Base-by-base conservation (phyloP, 371 early-diverging fungal genomes). In the Mortierella sp. region DNA sequence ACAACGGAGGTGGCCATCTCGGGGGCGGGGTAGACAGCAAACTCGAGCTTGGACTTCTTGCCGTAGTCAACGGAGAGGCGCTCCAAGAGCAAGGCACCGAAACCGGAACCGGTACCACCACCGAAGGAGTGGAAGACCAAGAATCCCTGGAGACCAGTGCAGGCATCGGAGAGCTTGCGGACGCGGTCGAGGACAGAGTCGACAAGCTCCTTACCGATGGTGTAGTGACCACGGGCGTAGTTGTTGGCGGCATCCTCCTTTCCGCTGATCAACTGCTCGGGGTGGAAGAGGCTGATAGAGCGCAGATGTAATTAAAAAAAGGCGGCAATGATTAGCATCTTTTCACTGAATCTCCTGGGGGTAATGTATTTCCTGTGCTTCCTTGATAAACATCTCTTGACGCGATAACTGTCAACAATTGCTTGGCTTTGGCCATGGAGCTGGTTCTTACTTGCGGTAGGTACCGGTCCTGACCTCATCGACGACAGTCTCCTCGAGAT, bases 231-330 rank as follows among this genome's bases (percentile, higher is more conserved):
- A 94, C 99, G 96, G 72, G 99, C 99, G 89, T 99, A 99, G 96
- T 99, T 99, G 95, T 99, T 99, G 88, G 99, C 99, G 50, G 99
- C 99, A 91, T 99, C 99, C 91, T 99, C 99, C 93, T 99, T 98
- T 87, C 99, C 99, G 80, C 96, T 95, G 91, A 99, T 98, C 88
- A 99, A 92, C 93, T 98, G 97, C 88, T 97, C 97, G 76, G 99
- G 99, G 93, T 99, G 99, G 95, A 98, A 99, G 73, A 99, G 92
- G 87, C 97, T 96, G 80, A 61, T 53, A 55, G 37, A 1, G 44
- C 14, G 26, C 43, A 21, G 24, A 46, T 6, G 28, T 9, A 44
- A n/a, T 48, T 21, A 8, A 61, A n/a, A 40, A 14, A 31, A 67
- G 34, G 69, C 0, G 6, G 14, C 21, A 24, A 59, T 34, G 44